phyloP scores from a whole-genome alignment of 768 basidiomycete genomes.

The Lactarius psammicola region DNA sequence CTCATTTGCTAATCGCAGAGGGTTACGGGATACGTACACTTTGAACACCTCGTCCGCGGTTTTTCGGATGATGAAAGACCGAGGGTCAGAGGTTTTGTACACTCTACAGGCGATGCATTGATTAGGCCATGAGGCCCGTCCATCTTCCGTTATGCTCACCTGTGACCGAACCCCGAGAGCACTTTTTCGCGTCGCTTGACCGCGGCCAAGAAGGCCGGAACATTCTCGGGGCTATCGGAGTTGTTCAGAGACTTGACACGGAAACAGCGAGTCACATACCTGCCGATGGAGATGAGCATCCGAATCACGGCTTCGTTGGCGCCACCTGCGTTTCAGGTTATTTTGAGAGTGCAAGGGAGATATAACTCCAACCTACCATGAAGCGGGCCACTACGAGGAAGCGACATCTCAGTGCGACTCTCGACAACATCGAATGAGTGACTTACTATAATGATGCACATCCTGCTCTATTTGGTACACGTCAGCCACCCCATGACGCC shows the following conservation, averaged over 20 bases:
- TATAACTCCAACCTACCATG: constrained; percentile 48
- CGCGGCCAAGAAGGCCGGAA: constrained; percentile 79
- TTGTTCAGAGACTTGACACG: neutral
- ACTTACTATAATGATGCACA: constrained; percentile 86
- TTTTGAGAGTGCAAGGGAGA: neutral
- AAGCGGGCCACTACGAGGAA: constrained; percentile 55
- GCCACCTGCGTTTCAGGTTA: constrained; percentile 50
- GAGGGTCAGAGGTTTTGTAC: constrained; percentile 86
- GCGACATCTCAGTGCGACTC: constrained; percentile 1
- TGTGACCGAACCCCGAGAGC: constrained; percentile 87
- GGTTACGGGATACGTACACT: constrained; percentile 52
- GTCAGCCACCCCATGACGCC: constrained; percentile 3
- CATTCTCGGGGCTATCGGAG: constrained; percentile 65
- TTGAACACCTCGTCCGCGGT: constrained; percentile 91
- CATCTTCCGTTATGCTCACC: constrained; percentile 41
- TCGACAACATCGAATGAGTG: neutral
- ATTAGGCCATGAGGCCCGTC: neutral
- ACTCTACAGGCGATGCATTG: constrained; percentile 41
- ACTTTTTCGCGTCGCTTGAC: constrained; percentile 89
- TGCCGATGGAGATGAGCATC: constrained; percentile 87
- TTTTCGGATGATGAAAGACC: constrained; percentile 87
- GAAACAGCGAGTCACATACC: constrained; percentile 44
- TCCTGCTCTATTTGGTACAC: constrained; percentile 53
- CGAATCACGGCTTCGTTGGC: constrained; percentile 94
- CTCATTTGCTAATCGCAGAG: neutral